Conservation (phyloP, 2,329 filamentous ascomycete genomes). For the Beauveria pseudobassiana region DNA sequence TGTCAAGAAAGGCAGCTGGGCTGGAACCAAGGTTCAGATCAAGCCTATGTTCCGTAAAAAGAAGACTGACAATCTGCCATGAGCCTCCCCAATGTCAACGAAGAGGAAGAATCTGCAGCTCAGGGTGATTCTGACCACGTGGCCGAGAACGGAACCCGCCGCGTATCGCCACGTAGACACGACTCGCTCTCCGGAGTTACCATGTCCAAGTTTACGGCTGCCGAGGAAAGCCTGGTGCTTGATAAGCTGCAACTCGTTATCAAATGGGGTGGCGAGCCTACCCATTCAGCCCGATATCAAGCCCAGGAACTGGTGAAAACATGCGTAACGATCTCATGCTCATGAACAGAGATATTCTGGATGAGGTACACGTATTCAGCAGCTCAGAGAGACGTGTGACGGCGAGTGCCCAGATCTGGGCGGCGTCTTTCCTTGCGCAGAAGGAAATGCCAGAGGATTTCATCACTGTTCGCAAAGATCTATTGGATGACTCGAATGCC, state of each 20-base stretch:
- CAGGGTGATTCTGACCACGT: conserved; percentile 17
- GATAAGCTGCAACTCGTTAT: conserved; percentile 97
- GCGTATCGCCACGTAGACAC: conserved; percentile 50
- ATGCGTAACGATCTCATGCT: conserved; percentile 92
- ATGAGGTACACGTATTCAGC: conserved; percentile 90
- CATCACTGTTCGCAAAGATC: conserved; percentile 86
- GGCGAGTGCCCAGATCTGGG: conserved; percentile 94
- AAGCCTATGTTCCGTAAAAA: conserved; percentile 98
- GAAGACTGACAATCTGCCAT: conserved; percentile 50
- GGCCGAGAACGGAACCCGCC: not conserved
- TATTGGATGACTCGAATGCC: conserved; percentile 94
- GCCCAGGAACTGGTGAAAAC: conserved; percentile 86
- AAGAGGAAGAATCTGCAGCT: conserved; percentile 20
- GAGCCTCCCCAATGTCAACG: conserved; percentile 26
- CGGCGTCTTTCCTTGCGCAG: conserved; percentile 77
- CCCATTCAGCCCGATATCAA: conserved; percentile 93
- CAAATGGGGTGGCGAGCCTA: conserved; percentile 98
- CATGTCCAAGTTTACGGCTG: conserved; percentile 87
- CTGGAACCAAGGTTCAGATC: conserved; percentile 96
- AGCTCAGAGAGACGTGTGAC: conserved; percentile 92
- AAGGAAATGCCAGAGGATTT: conserved; percentile 80
- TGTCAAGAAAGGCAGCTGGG: conserved; percentile 86
- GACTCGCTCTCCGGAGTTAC: conserved; percentile 87
- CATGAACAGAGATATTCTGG: conserved; percentile 84
- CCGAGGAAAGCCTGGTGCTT: conserved; percentile 83